These are phyloP conservation scores for Aspergillus spinulosporus DNA, from an alignment of 2,329 filamentous ascomycete genomes.

Conservation along the genomic window DNA sequence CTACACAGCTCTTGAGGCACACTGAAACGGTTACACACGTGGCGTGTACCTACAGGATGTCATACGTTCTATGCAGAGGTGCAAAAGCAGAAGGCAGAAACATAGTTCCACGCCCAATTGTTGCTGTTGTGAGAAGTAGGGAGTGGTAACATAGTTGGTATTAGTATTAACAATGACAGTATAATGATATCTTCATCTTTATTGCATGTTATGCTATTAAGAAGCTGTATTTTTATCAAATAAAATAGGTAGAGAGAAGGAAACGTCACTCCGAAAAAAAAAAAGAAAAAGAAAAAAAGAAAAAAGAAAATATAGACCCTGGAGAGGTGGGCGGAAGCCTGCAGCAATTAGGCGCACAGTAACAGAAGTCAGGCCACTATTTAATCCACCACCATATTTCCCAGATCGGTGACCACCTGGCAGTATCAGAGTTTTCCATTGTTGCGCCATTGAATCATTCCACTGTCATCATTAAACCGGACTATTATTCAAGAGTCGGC, in stretches of 20 bases:
- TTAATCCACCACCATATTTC: neutral
- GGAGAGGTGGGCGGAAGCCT: too few relatives aligned
- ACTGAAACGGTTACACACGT: slow-evolving; percentile 5
- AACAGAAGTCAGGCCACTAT: slow-evolving; percentile 2
- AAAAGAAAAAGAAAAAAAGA: too few relatives aligned
- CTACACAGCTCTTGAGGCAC: neutral
- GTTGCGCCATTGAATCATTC: slow-evolving; percentile 7
- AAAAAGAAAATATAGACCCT: too few relatives aligned
- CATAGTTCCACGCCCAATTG: too few relatives aligned
- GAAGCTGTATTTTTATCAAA: too few relatives aligned
- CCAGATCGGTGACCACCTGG: neutral
- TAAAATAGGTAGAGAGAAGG: too few relatives aligned
- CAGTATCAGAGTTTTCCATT: neutral
- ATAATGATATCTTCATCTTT: too few relatives aligned
- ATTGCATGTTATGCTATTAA: too few relatives aligned
- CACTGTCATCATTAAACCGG: neutral
- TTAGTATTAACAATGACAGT: too few relatives aligned
- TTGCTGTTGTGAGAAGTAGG: too few relatives aligned
- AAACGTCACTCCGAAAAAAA: too few relatives aligned
- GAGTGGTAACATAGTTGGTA: too few relatives aligned
- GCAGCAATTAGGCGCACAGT: neutral
- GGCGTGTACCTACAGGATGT: slow-evolving; percentile 10
- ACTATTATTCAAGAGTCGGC: neutral
- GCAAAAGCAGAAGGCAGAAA: neutral
- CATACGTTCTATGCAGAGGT: neutral